Conservation (phyloP, 2,329 filamentous ascomycete genomes). For the Nectriaceae sp. region DNA sequence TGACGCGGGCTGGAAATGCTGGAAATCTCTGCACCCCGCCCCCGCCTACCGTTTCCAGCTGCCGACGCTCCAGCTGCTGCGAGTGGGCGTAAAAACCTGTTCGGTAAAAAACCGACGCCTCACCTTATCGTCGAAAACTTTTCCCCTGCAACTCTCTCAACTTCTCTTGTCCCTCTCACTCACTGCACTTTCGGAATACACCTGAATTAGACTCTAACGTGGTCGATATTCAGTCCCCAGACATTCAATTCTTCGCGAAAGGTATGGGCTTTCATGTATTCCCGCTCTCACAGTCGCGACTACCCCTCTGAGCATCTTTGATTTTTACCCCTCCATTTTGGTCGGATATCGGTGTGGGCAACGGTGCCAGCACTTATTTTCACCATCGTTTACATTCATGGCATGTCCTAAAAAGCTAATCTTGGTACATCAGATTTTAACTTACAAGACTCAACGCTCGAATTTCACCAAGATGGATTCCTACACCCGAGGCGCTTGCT, state of each 20-base stretch:
- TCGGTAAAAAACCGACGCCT: not conserved
- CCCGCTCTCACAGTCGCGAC: not conserved
- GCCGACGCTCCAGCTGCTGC: not conserved
- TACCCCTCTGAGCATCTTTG: not conserved
- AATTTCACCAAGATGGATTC: conserved; percentile 48
- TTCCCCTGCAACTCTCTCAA: not conserved
- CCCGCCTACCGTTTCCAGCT: conserved; percentile 30
- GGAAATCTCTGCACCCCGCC: conserved; percentile 34
- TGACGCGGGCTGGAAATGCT: conserved; percentile 2
- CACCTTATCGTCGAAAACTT: not conserved
- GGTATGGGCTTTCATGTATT: not conserved
- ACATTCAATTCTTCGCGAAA: not conserved
- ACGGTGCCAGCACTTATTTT: not conserved
- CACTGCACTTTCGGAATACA: not conserved
- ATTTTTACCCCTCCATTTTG: not conserved
- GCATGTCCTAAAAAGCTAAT: too few species aligned
- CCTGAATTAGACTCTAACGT: not conserved
- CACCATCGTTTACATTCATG: too few species aligned
- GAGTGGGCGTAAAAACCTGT: conserved; percentile 13
- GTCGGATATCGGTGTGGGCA: not conserved
- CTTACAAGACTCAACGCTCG: too few species aligned
- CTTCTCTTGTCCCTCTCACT: not conserved
- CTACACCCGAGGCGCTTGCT: conserved; percentile 48
- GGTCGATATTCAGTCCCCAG: not conserved
- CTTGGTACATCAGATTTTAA: too few species aligned